Evolutionary conservation across 2,329 filamentous ascomycete genomes (phyloP).

Genomic region (Lasiodiplodia citricola): DNA sequence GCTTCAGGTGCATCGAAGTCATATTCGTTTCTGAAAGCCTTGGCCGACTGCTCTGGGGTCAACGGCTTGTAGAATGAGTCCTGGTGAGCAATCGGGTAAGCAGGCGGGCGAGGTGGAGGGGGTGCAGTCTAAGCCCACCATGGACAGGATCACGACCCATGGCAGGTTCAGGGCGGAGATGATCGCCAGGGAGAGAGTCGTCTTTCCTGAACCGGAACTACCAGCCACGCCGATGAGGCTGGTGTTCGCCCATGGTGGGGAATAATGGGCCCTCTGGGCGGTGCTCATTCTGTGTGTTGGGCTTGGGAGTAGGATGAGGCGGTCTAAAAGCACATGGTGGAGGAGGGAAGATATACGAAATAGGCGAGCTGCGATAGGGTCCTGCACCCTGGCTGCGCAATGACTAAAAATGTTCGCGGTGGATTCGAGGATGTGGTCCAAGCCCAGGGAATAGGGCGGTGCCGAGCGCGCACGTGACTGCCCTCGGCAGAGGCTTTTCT

Average conservation of each 20-base stretch:
- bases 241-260: slow-evolving; percentile 93
- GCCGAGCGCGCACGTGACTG: slow-evolving; percentile 8
- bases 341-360: slow-evolving; percentile 5
- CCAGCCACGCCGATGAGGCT: slow-evolving; percentile 97
- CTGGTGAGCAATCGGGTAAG: slow-evolving; percentile 52
- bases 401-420: slow-evolving; percentile 28
- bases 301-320: background rate
- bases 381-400: slow-evolving; percentile 18
- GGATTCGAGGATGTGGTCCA: slow-evolving; percentile 9
- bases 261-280: slow-evolving; percentile 69
- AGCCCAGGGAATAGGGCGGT: slow-evolving; percentile 4
- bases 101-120: slow-evolving; percentile 29
- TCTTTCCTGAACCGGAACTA: slow-evolving; percentile 94
- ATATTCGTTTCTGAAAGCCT: slow-evolving; percentile 88
- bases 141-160: slow-evolving; percentile 97
- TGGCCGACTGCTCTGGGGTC: slow-evolving; percentile 75
- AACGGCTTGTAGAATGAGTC: slow-evolving; percentile 98
- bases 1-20: slow-evolving; percentile 96
- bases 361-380: slow-evolving; percentile 22
- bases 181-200: slow-evolving; percentile 89
- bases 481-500: slow-evolving; percentile 24
- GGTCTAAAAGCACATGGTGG: slow-evolving; percentile 18
- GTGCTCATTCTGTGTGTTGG: slow-evolving; percentile 18
- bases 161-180: slow-evolving; percentile 88
- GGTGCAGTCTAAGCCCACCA: slow-evolving; percentile 62